These are phyloP conservation scores for Trifolium subterraneum DNA, from an alignment of 306 rosid genomes.

Conservation along the genomic window DNA sequence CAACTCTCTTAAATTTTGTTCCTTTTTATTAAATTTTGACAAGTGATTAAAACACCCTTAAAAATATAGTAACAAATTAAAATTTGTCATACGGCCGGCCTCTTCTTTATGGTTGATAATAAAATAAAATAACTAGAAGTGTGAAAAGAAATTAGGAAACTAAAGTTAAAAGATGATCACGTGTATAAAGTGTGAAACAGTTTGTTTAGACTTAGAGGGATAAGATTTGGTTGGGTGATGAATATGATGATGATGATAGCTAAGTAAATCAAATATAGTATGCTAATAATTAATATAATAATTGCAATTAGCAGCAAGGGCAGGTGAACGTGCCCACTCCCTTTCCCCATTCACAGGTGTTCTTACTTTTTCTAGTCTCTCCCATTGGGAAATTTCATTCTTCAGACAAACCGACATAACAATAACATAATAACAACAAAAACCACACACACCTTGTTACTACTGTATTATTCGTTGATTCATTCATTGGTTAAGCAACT, in stretches of 20 bases:
- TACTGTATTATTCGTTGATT: no score
- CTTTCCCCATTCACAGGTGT: background rate
- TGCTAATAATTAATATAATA: background rate
- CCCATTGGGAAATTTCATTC: no score
- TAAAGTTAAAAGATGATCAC: background rate
- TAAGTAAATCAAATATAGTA: background rate
- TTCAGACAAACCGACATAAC: no score
- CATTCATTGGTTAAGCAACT: no score
- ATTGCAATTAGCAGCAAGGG: background rate
- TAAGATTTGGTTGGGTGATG: slow-evolving; percentile 3
- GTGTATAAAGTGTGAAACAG: background rate
- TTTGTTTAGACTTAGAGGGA: background rate
- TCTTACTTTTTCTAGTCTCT: background rate
- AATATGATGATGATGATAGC: background rate
- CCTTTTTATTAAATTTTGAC: no score
- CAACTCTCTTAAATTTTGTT: no score
- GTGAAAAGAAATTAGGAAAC: background rate
- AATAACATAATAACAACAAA: no score
- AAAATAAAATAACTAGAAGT: background rate
- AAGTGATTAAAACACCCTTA: no score
- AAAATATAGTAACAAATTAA: no score
- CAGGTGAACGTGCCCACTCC: slow-evolving; percentile 8
- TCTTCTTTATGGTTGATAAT: no score
- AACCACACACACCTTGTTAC: no score
- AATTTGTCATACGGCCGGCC: no score